Evolutionary conservation across 2,329 filamentous ascomycete species (phyloP), one percentile per base, ranked within the genome.

Genomic region (Penicillium hesseltinei): DNA sequence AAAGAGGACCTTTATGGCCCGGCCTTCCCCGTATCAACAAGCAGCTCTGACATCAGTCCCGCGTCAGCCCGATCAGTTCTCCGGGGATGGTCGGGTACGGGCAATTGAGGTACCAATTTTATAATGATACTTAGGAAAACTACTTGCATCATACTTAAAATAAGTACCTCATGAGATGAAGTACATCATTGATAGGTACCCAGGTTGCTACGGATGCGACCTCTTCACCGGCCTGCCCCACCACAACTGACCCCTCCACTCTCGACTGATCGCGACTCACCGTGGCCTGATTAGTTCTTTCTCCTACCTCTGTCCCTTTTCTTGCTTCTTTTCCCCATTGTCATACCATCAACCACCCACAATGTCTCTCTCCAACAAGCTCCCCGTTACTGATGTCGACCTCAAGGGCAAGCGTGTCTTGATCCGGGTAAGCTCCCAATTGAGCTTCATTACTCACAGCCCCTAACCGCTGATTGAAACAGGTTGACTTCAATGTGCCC

Each of bases 401-500:
- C 84, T 99, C 80, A 96, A 96, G 87, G 93, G 84, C 86, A 99
- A 99, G 88, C 88, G 92, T 72, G 94, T 97, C 78, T 85, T 99
- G 72, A 97, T 99, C 77, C 90, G 94, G 74, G 94, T 96, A 84
- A 78, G 90, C 82, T 60, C 43, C 38, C 2, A 42, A 59, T 69
- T 31, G 46, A 44, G 65, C 71, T 56, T 52, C 25, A 47, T 50
- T 27, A 47, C 49, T 19, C 42, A 11, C 35, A 44, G 21, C 27
- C 31, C 2, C 5, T 52, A 58, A 61, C 58, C 25, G 51, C 58
- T 61, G 42, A 64, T 43, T 31, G 36, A 47, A 42, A 51, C 71
- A 96, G 92, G 93, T 99, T 77, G 94, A 99, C 86, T 99, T 99
- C 88, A 99, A 99, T 80, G 95, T 99, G 57, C 94, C 94, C 64